These are phyloP conservation scores for Aspergillus sparsus DNA, from an alignment of 495 filamentous ascomycete genomes.

Conservation along the genomic window DNA sequence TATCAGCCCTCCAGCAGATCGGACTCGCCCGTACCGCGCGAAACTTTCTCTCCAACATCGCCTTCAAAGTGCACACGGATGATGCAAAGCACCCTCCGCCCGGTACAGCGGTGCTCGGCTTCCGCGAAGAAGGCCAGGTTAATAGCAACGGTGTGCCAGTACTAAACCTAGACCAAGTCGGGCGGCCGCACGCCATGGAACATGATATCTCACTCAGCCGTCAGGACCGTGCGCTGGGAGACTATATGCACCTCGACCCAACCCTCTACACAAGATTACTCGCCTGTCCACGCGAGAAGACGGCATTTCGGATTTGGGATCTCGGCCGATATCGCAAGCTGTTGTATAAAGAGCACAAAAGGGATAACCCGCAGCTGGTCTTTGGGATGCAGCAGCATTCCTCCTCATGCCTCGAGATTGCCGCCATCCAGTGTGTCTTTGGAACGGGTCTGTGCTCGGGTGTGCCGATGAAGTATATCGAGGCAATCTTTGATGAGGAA, in stretches of 20 bases:
- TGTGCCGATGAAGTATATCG: conserved; percentile 18
- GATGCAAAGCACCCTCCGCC: conserved; percentile 4
- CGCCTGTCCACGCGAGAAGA: background rate
- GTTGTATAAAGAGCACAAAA: conserved; percentile 16
- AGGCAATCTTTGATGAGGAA: conserved; percentile 24
- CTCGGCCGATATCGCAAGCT: conserved; percentile 17
- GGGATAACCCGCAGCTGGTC: conserved; percentile 2
- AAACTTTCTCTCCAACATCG: conserved; percentile 7
- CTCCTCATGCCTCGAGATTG: conserved; percentile 18
- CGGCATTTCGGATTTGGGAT: conserved; percentile 4
- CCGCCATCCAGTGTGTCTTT: conserved; percentile 17
- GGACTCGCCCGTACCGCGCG: conserved; percentile 13
- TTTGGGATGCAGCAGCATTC: conserved; percentile 14
- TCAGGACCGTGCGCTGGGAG: conserved; percentile 22
- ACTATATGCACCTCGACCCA: conserved; percentile 14
- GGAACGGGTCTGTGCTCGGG: conserved; percentile 11
- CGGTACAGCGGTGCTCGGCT: conserved; percentile 5
- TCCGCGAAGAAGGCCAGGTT: conserved; percentile 19
- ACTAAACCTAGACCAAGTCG: conserved; percentile 22
- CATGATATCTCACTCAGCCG: conserved; percentile 25
- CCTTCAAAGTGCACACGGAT: conserved; percentile 23
- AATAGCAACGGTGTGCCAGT: conserved; percentile 14
- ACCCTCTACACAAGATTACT: conserved; percentile 17
- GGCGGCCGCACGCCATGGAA: conserved; percentile 21
- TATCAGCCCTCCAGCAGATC: conserved; percentile 16